Percentiles rank a stretch among this genome's conserved stretches.
Conservation (phyloP, 331 rosid species). For the Pyracantha coccinea region DNA sequence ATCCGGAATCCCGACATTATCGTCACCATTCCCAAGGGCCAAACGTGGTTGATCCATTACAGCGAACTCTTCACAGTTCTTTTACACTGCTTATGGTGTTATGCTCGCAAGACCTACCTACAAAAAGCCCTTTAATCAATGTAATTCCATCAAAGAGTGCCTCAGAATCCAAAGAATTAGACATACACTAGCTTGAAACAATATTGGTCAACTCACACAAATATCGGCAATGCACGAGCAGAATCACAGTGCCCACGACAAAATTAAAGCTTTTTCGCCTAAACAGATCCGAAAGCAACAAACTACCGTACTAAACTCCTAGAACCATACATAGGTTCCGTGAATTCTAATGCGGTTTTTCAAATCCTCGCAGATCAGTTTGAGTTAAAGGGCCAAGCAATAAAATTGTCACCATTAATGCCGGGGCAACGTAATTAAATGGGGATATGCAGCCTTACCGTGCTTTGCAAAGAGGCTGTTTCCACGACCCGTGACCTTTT, state of each 20-base stretch:
- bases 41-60: slow-evolving; percentile 56
- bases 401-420: too few species aligned
- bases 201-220: neutral
- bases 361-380: neutral
- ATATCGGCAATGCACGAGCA: too few species aligned
- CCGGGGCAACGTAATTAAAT: neutral
- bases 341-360: neutral
- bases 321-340: neutral
- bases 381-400: neutral
- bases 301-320: too few species aligned
- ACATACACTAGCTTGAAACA: neutral
- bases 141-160: neutral
- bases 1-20: slow-evolving; percentile 76
- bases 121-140: neutral
- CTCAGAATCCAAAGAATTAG: neutral
- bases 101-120: neutral
- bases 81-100: neutral
- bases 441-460: too few species aligned
- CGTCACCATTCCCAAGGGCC: slow-evolving; percentile 48
- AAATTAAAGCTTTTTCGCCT: neutral
- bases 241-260: neutral
- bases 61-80: neutral
- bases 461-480: too few species aligned
- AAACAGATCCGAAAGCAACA: neutral
- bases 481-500: too few species aligned